Evolutionary conservation across 805 yeast genomes (phyloP).

Genomic region (Ogataea polymorpha): DNA sequence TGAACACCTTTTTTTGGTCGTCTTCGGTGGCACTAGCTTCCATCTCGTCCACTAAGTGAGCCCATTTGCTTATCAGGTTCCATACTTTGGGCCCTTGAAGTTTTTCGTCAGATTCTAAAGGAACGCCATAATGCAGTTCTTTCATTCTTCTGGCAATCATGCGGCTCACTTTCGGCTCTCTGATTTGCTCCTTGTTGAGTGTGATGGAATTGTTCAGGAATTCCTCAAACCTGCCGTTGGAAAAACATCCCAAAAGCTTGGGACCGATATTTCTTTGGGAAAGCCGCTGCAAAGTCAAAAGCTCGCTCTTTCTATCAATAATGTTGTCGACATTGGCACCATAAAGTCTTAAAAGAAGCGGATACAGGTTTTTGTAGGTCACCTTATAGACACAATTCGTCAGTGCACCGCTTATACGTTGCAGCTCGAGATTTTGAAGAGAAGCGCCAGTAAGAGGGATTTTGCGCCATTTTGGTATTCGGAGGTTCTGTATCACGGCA

Average conservation of each 20-base stretch:
- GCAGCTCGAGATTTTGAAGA: constrained; percentile 46
- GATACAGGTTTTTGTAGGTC: constrained; percentile 41
- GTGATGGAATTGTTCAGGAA: constrained; percentile 81
- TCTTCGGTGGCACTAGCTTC: constrained; percentile 39
- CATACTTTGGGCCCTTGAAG: constrained; percentile 65
- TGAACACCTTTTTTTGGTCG: constrained; percentile 39
- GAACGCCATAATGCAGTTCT: constrained; percentile 81
- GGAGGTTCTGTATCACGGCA: constrained; percentile 57
- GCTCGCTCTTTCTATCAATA: constrained; percentile 82
- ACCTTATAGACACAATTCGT: constrained; percentile 87
- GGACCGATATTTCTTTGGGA: constrained; percentile 85
- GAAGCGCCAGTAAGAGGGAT: constrained; percentile 36
- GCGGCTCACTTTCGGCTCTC: constrained; percentile 71
- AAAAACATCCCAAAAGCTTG: constrained; percentile 78
- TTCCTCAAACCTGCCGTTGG: constrained; percentile 93
- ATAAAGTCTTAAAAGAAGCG: constrained; percentile 74
- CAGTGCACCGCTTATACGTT: constrained; percentile 85
- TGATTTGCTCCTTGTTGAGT: constrained; percentile 66
- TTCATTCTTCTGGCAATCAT: constrained; percentile 96
- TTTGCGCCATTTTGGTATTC: constrained; percentile 77
- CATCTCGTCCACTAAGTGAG: constrained; percentile 41
- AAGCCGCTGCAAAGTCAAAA: constrained; percentile 67
- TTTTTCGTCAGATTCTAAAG: constrained; percentile 55
- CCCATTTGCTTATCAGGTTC: constrained; percentile 73
- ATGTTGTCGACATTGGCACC: constrained; percentile 85